Conservation (phyloP, 441 rosid species). For the Adansonia gregorii region DNA sequence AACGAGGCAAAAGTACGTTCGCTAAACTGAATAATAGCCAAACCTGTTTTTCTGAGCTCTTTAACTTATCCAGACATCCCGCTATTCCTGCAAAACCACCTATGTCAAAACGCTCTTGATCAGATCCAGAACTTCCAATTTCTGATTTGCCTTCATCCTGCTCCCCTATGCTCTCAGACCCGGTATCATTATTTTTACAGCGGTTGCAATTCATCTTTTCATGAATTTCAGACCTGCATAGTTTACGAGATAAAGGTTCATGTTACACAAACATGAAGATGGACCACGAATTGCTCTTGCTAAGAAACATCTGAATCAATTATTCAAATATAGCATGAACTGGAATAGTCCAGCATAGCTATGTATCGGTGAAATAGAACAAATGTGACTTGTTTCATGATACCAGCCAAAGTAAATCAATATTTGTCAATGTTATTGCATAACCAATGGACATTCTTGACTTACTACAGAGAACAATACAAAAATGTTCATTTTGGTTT, state of each 20-base stretch:
- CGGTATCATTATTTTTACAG: constrained; percentile 49
- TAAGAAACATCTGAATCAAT: constrained; percentile 10
- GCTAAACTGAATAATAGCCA: constrained; percentile 21
- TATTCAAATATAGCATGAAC: constrained; percentile 1
- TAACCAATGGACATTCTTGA: not conserved
- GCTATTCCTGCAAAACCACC: constrained; percentile 89
- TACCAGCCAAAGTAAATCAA: not conserved
- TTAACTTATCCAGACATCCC: constrained; percentile 66
- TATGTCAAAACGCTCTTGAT: constrained; percentile 58
- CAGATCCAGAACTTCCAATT: constrained; percentile 29
- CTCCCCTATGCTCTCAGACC: constrained; percentile 33
- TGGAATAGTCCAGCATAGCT: not conserved
- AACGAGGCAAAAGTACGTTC: not conserved
- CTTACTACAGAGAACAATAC: not conserved
- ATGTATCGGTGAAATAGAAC: not conserved
- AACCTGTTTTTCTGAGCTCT: constrained; percentile 89
- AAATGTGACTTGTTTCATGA: not conserved
- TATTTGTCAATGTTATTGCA: not conserved
- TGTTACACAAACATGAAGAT: constrained; percentile 19
- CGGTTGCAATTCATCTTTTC: constrained; percentile 83
- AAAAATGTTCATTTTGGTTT: not conserved
- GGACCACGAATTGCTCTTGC: constrained; percentile 9
- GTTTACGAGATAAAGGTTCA: constrained; percentile 15
- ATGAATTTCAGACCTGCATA: constrained; percentile 91
- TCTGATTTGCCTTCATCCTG: constrained; percentile 41